phyloP scores from a whole-genome alignment of 495 filamentous ascomycete genomes.

The Penicillium turbatum region DNA sequence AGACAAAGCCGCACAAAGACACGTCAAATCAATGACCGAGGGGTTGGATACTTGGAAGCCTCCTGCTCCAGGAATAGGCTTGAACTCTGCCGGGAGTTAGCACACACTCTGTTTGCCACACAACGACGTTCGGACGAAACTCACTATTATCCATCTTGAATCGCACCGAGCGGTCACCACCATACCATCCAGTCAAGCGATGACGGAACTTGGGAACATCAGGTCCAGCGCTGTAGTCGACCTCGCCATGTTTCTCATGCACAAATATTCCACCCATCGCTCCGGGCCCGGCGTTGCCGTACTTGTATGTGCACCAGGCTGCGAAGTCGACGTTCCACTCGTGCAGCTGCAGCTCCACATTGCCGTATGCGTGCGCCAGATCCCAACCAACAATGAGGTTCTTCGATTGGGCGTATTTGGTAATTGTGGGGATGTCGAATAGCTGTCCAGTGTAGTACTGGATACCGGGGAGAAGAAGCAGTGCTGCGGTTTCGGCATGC shows the following conservation, averaged over 20 bases:
- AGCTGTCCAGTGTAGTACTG: slow-evolving; percentile 95
- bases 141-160: slow-evolving; percentile 73
- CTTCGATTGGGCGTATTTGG: slow-evolving; percentile 67
- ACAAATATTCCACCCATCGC: slow-evolving; percentile 84
- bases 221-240: slow-evolving; percentile 46
- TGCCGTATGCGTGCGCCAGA: slow-evolving; percentile 90
- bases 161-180: slow-evolving; percentile 68
- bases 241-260: slow-evolving; percentile 63
- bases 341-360: slow-evolving; percentile 76
- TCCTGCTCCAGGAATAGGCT: slow-evolving; percentile 61
- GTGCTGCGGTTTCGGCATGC: slow-evolving; percentile 68
- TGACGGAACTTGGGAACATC: slow-evolving; percentile 46
- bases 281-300: slow-evolving; percentile 86
- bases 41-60: slow-evolving; percentile 61
- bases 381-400: slow-evolving; percentile 87
- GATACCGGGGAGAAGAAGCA: slow-evolving; percentile 84
- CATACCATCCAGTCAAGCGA: slow-evolving; percentile 83
- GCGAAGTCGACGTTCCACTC: slow-evolving; percentile 96
- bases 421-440: slow-evolving; percentile 85
- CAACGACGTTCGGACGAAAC: slow-evolving; percentile 6
- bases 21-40: slow-evolving; percentile 54
- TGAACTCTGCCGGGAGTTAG: slow-evolving; percentile 52
- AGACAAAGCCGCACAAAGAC: slow-evolving; percentile 68
- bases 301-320: slow-evolving; percentile 96
- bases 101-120: neutral